phyloP scores from a whole-genome alignment of 139 green algal genomes.

The Raphidocelis subcapitata region DNA sequence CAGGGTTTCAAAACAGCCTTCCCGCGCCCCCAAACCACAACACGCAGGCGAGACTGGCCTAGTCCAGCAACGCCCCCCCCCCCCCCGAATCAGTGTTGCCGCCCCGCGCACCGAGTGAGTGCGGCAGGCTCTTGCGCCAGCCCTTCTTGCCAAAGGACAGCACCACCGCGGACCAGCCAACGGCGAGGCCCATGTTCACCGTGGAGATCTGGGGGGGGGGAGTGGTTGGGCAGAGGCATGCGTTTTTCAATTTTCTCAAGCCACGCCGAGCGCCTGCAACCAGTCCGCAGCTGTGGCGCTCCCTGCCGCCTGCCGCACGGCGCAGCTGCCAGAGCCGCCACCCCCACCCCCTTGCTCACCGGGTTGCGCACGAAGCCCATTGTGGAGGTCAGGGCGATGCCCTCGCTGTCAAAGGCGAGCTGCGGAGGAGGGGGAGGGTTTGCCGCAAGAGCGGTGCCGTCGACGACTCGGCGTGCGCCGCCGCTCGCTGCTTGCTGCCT shows the following conservation, averaged over 20 bases:
- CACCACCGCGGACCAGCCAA: conserved; percentile 93
- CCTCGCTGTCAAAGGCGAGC: conserved; percentile 91
- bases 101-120: conserved; percentile 75
- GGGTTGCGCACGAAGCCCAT: conserved; percentile 88
- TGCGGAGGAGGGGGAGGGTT: conserved; percentile 12
- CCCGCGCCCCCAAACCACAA: too few species aligned
- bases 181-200: conserved; percentile 83
- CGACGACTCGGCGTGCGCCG: too few species aligned
- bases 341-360: conserved; percentile 64
- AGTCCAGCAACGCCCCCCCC: too few species aligned
- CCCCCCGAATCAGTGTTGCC: too few species aligned
- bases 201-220: conserved; percentile 60
- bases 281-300: too few species aligned
- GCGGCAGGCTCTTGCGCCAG: conserved; percentile 82
- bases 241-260: too few species aligned
- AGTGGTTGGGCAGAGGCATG: neutral
- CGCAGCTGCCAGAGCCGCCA: conserved; percentile 60
- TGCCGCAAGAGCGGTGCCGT: neutral
- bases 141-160: conserved; percentile 91
- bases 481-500: too few species aligned
- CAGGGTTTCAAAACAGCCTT: too few species aligned
- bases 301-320: too few species aligned
- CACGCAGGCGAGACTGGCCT: too few species aligned
- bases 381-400: conserved; percentile 89
- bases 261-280: too few species aligned